These are phyloP conservation scores for Picochlorum sp. DNA, from an alignment of 139 green algal species.

Conservation along the genomic window DNA sequence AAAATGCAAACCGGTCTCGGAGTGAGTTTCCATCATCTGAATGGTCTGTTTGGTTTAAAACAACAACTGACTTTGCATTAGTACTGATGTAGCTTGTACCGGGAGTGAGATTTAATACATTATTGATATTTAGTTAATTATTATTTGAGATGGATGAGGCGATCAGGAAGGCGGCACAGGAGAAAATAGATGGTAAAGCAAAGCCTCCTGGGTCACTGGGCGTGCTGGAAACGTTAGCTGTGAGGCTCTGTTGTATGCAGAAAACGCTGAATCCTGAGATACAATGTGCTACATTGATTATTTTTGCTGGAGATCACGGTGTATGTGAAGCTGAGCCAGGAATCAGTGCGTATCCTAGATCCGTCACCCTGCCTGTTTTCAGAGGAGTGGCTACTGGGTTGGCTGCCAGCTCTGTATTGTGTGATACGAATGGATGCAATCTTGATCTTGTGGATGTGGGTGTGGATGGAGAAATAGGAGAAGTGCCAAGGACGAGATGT, in stretches of 20 bases:
- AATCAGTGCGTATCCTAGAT: conserved; percentile 25
- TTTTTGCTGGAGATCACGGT: conserved; percentile 40
- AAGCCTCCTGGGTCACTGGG: conserved; percentile 34
- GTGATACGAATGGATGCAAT: background rate
- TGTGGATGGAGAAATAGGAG: conserved; percentile 9
- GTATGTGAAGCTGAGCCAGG: conserved; percentile 8
- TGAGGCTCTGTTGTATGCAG: conserved; percentile 18
- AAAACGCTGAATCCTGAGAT: conserved; percentile 10
- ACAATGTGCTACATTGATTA: conserved; percentile 8
- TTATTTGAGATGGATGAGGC: too few species aligned
- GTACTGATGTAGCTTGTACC: too few species aligned
- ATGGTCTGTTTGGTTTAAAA: too few species aligned
- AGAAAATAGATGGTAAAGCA: conserved; percentile 15
- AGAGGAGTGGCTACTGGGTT: conserved; percentile 12
- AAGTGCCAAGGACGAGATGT: background rate
- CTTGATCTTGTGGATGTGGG: conserved; percentile 29
- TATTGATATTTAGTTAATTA: too few species aligned
- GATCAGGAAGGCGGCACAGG: too few species aligned
- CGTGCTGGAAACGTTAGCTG: conserved; percentile 20
- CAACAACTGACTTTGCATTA: too few species aligned
- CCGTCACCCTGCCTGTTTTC: conserved; percentile 25
- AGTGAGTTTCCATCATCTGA: too few species aligned
- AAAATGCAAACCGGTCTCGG: too few species aligned
- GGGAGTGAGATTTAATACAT: too few species aligned
- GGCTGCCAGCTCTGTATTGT: conserved; percentile 26